Evolutionary conservation across 2,329 filamentous ascomycete genomes (phyloP), one percentile per base, ranked within the genome.

Genomic region (Fusarium papillatum): DNA sequence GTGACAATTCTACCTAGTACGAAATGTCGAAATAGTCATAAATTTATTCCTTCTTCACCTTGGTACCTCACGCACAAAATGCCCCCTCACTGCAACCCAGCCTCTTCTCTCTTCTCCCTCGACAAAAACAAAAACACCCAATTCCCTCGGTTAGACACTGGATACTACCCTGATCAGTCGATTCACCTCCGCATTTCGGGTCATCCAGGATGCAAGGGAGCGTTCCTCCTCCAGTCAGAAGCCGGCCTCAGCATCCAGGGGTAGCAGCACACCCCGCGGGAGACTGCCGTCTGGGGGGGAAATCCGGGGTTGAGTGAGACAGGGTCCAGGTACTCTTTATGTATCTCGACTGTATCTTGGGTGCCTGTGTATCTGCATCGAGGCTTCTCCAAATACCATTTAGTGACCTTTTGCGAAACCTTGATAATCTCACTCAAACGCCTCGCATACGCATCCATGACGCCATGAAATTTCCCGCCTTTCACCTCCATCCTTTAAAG

Each of bases 91-190:
- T 22, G 7, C 19, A 24, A 29, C 50, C 50, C 50, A 55, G 50
- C 50, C 50, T 55, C 50, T 31, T 31, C 26, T 55, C 50, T n/a
- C 50, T 31, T 31, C 50, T 2, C 50, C 6, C 50, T 31, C 50
- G 7, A 31, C 50, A 31, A 31, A 34, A 31, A 26, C 26, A 26
- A 26, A 31, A 36, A 14, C 22, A 39, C n/a, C 34, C 34, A 39
- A 61, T 43, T 24, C 31, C 24, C 59, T 41, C 59, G 36, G 60
- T 26, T 59, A 63, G 64, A 64, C 36, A 70, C 46, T 7, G 16
- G 55, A 69, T 76, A 60, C 64, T 55, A 76, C 73, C 66, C 50
- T 74, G 64, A 76, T 76, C 73, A 74, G 70, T 71, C 73, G 64
- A 76, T 64, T 36, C 60, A 50, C 66, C 73, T 76, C 73, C 64